Percentiles rank a stretch among this genome's conserved stretches.
These are phyloP conservation scores for Melanomma pulvis-pyrius DNA, from an alignment of 495 filamentous ascomycete genomes.

Conservation along the genomic window DNA sequence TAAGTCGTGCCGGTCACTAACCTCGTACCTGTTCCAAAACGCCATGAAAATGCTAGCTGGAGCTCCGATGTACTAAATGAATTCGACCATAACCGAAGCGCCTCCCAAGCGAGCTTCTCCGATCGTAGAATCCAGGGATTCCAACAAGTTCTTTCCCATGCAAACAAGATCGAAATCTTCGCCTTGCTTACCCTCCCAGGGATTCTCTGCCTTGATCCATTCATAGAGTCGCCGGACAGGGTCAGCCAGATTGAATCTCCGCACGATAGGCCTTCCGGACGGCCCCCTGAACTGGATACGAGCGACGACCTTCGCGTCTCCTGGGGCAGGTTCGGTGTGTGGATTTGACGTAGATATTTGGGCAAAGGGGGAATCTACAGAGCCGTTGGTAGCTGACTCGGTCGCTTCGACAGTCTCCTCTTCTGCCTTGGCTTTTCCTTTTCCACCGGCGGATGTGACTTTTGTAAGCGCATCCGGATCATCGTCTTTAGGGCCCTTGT, in stretches of 20 bases:
- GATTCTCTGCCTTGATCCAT: slow-evolving; percentile 84
- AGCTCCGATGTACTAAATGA: slow-evolving; percentile 54
- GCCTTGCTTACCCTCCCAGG: slow-evolving; percentile 73
- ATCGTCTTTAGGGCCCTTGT: slow-evolving; percentile 47
- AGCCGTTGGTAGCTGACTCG: slow-evolving; percentile 42
- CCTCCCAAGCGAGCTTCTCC: slow-evolving; percentile 85
- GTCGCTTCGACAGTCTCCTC: slow-evolving; percentile 33
- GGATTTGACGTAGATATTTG: slow-evolving; percentile 70
- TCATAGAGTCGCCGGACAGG: slow-evolving; percentile 84
- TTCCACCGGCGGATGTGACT: slow-evolving; percentile 49
- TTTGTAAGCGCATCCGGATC: slow-evolving; percentile 89
- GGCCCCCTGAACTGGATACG: slow-evolving; percentile 89
- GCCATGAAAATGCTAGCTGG: slow-evolving; percentile 9
- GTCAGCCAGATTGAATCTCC: slow-evolving; percentile 79
- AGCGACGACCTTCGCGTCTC: slow-evolving; percentile 64
- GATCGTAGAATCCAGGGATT: slow-evolving; percentile 69
- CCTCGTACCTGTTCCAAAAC: slow-evolving; percentile 4
- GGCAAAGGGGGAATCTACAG: slow-evolving; percentile 54
- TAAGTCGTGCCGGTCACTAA: neutral
- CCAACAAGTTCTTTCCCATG: slow-evolving; percentile 80
- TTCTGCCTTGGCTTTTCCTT: slow-evolving; percentile 66
- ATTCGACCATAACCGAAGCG: slow-evolving; percentile 91
- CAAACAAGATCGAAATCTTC: slow-evolving; percentile 82
- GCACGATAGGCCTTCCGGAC: slow-evolving; percentile 71
- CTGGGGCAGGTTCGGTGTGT: slow-evolving; percentile 70